These are phyloP conservation scores for Vigna nakashimae DNA, from an alignment of 306 rosid genomes.

Conservation along the genomic window DNA sequence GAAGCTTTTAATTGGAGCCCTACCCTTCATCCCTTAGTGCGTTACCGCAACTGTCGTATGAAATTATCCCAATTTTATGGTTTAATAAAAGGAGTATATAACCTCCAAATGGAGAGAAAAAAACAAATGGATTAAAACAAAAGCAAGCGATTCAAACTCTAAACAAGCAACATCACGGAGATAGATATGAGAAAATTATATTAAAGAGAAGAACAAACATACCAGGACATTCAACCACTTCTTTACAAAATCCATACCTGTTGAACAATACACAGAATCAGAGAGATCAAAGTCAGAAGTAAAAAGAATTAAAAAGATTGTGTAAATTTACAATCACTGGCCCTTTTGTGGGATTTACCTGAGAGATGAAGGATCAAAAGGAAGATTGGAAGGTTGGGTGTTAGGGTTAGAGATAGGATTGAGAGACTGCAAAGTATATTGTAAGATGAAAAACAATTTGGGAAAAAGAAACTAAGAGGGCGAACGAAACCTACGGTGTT, in stretches of 20 bases:
- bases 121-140: constrained; percentile 13
- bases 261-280: constrained; percentile 30
- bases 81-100: not conserved
- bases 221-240: constrained; percentile 94
- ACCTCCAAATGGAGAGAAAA: constrained; percentile 24
- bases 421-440: too few species aligned
- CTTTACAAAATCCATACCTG: constrained; percentile 95
- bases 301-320: constrained; percentile 1
- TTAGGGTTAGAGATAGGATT: too few species aligned
- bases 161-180: constrained; percentile 9
- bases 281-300: constrained; percentile 29
- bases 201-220: constrained; percentile 36
- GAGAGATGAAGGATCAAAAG: too few species aligned
- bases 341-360: constrained; percentile 3
- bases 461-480: too few species aligned
- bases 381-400: too few species aligned
- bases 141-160: constrained; percentile 14
- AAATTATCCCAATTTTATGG: constrained; percentile 3
- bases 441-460: too few species aligned
- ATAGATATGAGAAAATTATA: not conserved
- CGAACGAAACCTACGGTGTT: too few species aligned
- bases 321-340: constrained; percentile 13
- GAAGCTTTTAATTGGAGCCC: constrained; percentile 3
- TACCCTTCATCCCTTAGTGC: not conserved
- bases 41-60: not conserved